phyloP scores from a whole-genome alignment of 2,329 filamentous ascomycete species.

The Sporothrix brunneoviolacea region DNA sequence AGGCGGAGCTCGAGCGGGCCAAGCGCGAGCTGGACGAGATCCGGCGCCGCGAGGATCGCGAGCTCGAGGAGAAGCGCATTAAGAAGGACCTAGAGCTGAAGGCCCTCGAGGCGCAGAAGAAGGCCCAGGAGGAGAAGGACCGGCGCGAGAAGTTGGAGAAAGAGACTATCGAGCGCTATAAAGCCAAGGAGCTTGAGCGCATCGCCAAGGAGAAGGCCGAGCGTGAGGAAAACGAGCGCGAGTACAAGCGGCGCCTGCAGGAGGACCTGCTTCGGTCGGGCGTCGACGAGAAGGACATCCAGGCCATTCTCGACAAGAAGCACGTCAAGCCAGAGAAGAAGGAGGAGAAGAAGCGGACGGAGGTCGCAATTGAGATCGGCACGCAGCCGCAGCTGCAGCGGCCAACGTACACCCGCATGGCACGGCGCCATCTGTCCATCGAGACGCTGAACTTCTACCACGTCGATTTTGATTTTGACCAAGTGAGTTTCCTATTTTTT shows the following conservation, averaged over 20 bases:
- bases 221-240: conserved; percentile 42
- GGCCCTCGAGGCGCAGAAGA: conserved; percentile 40
- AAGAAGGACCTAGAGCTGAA: conserved; percentile 45
- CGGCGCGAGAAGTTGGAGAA: conserved; percentile 40
- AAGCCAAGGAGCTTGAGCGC: conserved; percentile 42
- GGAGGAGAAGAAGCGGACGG: conserved; percentile 7
- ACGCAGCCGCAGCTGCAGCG: conserved; percentile 6
- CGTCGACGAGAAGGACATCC: conserved; percentile 51
- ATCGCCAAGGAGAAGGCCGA: conserved; percentile 40
- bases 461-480: conserved; percentile 52
- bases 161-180: conserved; percentile 48
- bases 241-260: conserved; percentile 50
- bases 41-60: conserved; percentile 28
- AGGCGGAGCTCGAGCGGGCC: conserved; percentile 20
- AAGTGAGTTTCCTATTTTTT: conserved; percentile 33
- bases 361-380: conserved; percentile 16
- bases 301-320: conserved; percentile 52
- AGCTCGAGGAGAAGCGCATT: conserved; percentile 31
- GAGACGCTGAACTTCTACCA: conserved; percentile 51
- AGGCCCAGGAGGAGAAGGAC: conserved; percentile 38
- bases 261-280: conserved; percentile 54
- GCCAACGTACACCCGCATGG: conserved; percentile 58
- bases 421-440: conserved; percentile 53
- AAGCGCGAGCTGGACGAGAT: conserved; percentile 34
- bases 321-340: conserved; percentile 31